Evolutionary conservation across 2,329 filamentous ascomycete species (phyloP).

Genomic region (Arthrobotrys musiformis): DNA sequence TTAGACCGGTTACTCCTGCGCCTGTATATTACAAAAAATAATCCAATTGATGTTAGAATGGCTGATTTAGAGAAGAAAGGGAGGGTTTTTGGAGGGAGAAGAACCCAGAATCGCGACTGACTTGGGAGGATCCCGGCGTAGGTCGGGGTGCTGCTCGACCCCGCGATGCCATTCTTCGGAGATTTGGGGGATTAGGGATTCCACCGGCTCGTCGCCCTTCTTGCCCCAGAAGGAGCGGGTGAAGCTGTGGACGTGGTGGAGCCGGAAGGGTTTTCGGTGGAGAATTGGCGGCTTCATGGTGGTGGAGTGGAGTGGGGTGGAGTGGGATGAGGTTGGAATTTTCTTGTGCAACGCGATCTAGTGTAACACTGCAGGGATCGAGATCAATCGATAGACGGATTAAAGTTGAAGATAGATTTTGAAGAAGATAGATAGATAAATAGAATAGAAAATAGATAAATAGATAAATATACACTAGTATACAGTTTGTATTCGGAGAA

Average conservation of each 20-base stretch:
- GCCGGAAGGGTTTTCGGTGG: background rate
- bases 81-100: constrained; percentile 22
- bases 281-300: constrained; percentile 28
- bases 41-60: background rate
- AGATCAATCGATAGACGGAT: background rate
- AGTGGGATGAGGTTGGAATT: background rate
- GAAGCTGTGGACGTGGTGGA: background rate
- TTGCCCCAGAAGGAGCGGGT: background rate
- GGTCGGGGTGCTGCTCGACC: constrained; percentile 46
- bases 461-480: background rate
- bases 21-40: constrained; percentile 64
- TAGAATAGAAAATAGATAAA: background rate
- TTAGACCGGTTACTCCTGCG: constrained; percentile 83
- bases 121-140: constrained; percentile 54
- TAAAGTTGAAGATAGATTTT: background rate
- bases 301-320: background rate
- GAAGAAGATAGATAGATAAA: background rate
- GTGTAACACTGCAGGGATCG: background rate
- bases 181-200: constrained; percentile 23
- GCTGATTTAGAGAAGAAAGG: background rate
- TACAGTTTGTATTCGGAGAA: background rate
- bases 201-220: constrained; percentile 13
- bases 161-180: constrained; percentile 46
- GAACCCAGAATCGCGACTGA: constrained; percentile 60
- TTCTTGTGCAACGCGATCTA: background rate